phyloP scores from a whole-genome alignment of 495 filamentous ascomycete species.

The Cercophora newfieldiana region DNA sequence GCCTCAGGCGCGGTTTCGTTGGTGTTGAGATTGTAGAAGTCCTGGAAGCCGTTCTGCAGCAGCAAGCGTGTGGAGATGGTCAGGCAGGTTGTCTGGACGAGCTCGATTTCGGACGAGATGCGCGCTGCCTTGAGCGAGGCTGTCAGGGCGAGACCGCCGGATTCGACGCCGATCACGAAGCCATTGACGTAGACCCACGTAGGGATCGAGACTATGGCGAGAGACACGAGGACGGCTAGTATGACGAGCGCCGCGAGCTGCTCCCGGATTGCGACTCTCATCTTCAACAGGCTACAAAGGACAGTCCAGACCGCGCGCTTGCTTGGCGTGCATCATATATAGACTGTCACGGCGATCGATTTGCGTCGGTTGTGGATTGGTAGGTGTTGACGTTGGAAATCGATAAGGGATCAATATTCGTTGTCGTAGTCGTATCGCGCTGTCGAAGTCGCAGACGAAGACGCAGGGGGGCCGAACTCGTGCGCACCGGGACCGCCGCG shows the following conservation, averaged over 20 bases:
- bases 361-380: not conserved
- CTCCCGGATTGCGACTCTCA: slow-evolving; percentile 81
- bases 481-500: not conserved
- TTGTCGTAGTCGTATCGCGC: not conserved
- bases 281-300: slow-evolving; percentile 49
- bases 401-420: not conserved
- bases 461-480: too few relatives aligned
- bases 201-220: slow-evolving; percentile 54
- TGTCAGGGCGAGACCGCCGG: slow-evolving; percentile 65
- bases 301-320: slow-evolving; percentile 24
- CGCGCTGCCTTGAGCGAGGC: slow-evolving; percentile 84
- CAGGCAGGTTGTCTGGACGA: slow-evolving; percentile 68
- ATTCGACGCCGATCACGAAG: slow-evolving; percentile 65
- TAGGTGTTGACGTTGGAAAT: too few relatives aligned
- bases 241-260: slow-evolving; percentile 77
- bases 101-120: slow-evolving; percentile 69
- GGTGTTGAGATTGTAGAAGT: slow-evolving; percentile 59
- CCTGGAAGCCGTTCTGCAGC: slow-evolving; percentile 60
- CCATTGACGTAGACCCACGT: slow-evolving; percentile 73
- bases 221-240: slow-evolving; percentile 64
- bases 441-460: not conserved
- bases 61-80: slow-evolving; percentile 67
- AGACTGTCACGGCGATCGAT: not conserved
- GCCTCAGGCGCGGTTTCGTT: slow-evolving; percentile 42
- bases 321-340: slow-evolving; percentile 29